phyloP scores from a whole-genome alignment of 2,329 filamentous ascomycete genomes.

The Exophiala sp. region DNA sequence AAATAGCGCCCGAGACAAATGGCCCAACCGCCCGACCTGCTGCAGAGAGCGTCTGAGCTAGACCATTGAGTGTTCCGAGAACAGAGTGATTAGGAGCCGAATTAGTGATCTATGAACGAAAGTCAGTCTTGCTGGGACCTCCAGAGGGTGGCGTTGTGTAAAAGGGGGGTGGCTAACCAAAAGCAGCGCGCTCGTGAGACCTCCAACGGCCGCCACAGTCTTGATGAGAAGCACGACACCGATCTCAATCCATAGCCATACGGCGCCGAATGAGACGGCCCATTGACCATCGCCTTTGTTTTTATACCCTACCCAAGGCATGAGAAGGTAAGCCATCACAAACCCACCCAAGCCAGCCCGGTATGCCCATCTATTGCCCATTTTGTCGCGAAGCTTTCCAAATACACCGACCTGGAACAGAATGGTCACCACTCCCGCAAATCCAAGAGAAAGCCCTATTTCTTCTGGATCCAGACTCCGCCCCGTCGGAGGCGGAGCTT shows the following conservation, averaged over 20 bases:
- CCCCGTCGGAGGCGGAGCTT: constrained; percentile 67
- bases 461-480: constrained; percentile 68
- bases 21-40: constrained; percentile 83
- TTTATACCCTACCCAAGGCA: constrained; percentile 83
- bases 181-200: constrained; percentile 80
- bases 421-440: constrained; percentile 79
- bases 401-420: constrained; percentile 85
- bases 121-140: neutral
- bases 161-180: constrained; percentile 55
- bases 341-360: constrained; percentile 71
- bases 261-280: constrained; percentile 53
- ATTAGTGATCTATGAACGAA: constrained; percentile 68
- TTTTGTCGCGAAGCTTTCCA: constrained; percentile 65
- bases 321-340: constrained; percentile 72
- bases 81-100: constrained; percentile 79
- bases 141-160: too few species aligned
- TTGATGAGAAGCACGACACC: constrained; percentile 76
- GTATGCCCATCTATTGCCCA: constrained; percentile 84
- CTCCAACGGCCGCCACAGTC: constrained; percentile 82
- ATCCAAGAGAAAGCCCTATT: constrained; percentile 78
- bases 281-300: constrained; percentile 47
- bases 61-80: constrained; percentile 82
- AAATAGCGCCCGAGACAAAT: constrained; percentile 79
- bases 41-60: constrained; percentile 89
- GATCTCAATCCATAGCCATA: constrained; percentile 75